Evolutionary conservation across 257 asterid species (phyloP).

Genomic region (Perilla frutescens): DNA sequence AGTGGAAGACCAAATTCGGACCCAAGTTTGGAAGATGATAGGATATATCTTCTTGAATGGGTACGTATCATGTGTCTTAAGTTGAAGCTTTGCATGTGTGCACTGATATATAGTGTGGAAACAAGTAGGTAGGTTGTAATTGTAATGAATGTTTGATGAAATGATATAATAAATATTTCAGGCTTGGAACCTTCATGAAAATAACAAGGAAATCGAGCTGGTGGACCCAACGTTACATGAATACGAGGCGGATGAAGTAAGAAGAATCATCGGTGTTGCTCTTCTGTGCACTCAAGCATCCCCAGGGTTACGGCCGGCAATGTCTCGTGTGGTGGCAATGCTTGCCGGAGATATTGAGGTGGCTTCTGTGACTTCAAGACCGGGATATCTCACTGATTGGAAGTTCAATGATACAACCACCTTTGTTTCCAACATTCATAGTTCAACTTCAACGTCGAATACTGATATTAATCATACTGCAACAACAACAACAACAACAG

Average conservation of each 20-base stretch:
- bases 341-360: slow-evolving; percentile 70
- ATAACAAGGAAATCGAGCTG: slow-evolving; percentile 44
- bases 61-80: slow-evolving; percentile 34
- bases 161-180: slow-evolving; percentile 3
- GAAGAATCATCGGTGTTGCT: slow-evolving; percentile 53
- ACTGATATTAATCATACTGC: background rate
- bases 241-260: slow-evolving; percentile 49
- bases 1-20: slow-evolving; percentile 74
- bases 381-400: slow-evolving; percentile 71
- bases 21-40: slow-evolving; percentile 54
- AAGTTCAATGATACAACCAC: slow-evolving; percentile 50
- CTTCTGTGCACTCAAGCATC: slow-evolving; percentile 76
- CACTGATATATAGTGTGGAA: too few relatives aligned
- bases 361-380: slow-evolving; percentile 50
- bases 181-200: slow-evolving; percentile 63
- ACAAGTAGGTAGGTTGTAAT: too few relatives aligned
- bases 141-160: too few relatives aligned
- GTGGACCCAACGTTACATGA: slow-evolving; percentile 49
- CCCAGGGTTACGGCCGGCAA: slow-evolving; percentile 58
- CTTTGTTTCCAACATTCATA: slow-evolving; percentile 31
- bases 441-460: slow-evolving; percentile 22
- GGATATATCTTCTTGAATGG: slow-evolving; percentile 79
- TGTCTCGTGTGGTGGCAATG: slow-evolving; percentile 77
- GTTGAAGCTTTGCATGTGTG: too few relatives aligned
- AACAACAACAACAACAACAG: slow-evolving; percentile 18